Base-by-base conservation (phyloP, 495 filamentous ascomycete species). In the Penicillium antarcticum region DNA sequence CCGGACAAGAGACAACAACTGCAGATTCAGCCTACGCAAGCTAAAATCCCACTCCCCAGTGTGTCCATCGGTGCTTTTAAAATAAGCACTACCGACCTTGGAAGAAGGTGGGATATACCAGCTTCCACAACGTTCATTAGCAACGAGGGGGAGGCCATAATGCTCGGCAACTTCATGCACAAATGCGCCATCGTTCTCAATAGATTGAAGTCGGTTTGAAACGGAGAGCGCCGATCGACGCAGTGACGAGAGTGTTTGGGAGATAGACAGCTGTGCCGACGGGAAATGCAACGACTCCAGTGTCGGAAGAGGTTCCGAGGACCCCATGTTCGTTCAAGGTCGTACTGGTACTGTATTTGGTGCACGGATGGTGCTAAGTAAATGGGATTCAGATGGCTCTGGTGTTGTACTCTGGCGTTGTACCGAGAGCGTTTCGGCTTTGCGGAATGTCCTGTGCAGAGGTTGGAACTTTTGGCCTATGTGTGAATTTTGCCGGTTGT, bases 1-100 rank as follows among this genome's bases (percentile, higher is more conserved):
- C 68, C 83, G 57, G 84, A 79, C 52, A 84, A 56, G 77, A 69
- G 66, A 57, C 17, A 98, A 63, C 36, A 98, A 57, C 56, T 92
- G 85, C 57, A 95, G 60, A 61, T 97, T 97, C 59, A 97, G 72
- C 48, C 94, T 79, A 60, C 92, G 78, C 24, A 81, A 77, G 70
- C 85, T 95, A 62, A 97, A 96, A 38, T 81, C 80, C 92, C 92
- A 97, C 66, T 94, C 80, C 16, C 89, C 88, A 1, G 79, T 80
- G 72, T 98, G 94, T 2, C 94, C 94, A 70, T 98, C 94, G 23
- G 94, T 98, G 71, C 89, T 95, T 76, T 98, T 98, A 71, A 97
- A 98, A 71, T 97, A 97, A 6, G 81, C 89, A 43, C 87, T 88
- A 13, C 79, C 88, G 1, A 69, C 69, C 62, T 91, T 91, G 10